Base-by-base conservation (phyloP, 1,284 basidiomycete species). In the Stygiomarasmius scandens region DNA sequence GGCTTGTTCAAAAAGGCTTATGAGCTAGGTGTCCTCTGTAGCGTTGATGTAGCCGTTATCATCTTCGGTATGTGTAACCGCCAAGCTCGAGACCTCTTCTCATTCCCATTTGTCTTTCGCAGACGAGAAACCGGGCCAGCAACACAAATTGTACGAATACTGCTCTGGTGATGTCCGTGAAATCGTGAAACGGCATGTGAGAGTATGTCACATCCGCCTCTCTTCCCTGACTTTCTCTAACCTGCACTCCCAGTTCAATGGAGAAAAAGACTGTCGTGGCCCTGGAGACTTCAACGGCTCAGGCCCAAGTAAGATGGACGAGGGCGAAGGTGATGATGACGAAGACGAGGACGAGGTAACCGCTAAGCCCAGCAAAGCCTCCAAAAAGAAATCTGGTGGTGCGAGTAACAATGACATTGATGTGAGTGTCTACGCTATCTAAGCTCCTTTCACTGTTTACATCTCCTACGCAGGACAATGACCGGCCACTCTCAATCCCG, bases 1-100 rank as follows among this genome's bases (percentile, higher is more conserved):
- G 87, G 86, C 8, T 76, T 89, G 41, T 87, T 89, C 79, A 89
- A 88, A 68, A 89, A 88, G 68, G 86, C 86, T 2, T 86, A 87
- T 70, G 86, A 89, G 71, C 80, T 88, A 45, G 86, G 86, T 24
- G 85, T 88, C 2, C 74, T 89, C 53, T 89, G 86, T 66, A 83
- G 82, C 25, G 86, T 87, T 56, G 85, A 89, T 61, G 82, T 89
- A 43, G 86, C 85, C 4, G 83, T 89, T 62, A 85, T 89, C 62
- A 84, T 89, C 55, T 87, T 89, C 63, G 83, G 83, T 77, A 56
- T 32, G 29, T 32, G 12, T n/a, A n/a, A 45, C 73, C 64, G 10
- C 48, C 46, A 52, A 51, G 46, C 49, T n/a, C n/a, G n/a, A n/a
- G n/a, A n/a, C n/a, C n/a, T n/a, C n/a, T n/a, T n/a, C n/a, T n/a